These are phyloP conservation scores for Trebouxia sp. DNA, from an alignment of 139 green algal genomes.

Conservation along the genomic window DNA sequence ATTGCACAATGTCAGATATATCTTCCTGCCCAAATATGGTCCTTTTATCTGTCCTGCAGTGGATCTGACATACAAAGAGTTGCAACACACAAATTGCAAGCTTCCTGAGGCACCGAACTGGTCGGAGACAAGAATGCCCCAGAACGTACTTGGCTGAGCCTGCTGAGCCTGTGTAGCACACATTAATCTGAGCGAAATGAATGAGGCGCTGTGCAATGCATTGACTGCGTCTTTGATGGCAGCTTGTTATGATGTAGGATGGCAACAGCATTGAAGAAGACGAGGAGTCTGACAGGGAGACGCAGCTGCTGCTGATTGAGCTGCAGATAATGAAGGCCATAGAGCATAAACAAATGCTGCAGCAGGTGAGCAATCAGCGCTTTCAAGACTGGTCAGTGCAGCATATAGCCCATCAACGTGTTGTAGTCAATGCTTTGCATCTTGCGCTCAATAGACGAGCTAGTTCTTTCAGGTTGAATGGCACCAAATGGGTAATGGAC, in stretches of 20 bases:
- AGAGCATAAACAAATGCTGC: not conserved
- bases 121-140: not conserved
- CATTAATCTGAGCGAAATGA: too few species aligned
- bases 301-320: constrained; percentile 51
- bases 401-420: not conserved
- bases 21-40: not conserved
- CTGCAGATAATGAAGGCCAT: constrained; percentile 46
- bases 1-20: too few species aligned
- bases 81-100: not conserved
- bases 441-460: not conserved
- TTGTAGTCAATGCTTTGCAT: not conserved
- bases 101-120: not conserved
- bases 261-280: constrained; percentile 28
- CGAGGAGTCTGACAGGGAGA: constrained; percentile 60
- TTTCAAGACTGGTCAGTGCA: not conserved
- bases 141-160: not conserved
- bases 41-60: not conserved
- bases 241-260: constrained; percentile 22
- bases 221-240: not conserved
- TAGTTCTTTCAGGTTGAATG: not conserved
- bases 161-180: too few species aligned
- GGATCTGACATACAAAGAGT: not conserved
- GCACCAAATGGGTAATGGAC: too few species aligned
- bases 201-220: too few species aligned
- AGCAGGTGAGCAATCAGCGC: not conserved